These are phyloP conservation scores for Scedosporium minutisporum DNA, from an alignment of 2,329 filamentous ascomycete species.

Conservation along the genomic window DNA sequence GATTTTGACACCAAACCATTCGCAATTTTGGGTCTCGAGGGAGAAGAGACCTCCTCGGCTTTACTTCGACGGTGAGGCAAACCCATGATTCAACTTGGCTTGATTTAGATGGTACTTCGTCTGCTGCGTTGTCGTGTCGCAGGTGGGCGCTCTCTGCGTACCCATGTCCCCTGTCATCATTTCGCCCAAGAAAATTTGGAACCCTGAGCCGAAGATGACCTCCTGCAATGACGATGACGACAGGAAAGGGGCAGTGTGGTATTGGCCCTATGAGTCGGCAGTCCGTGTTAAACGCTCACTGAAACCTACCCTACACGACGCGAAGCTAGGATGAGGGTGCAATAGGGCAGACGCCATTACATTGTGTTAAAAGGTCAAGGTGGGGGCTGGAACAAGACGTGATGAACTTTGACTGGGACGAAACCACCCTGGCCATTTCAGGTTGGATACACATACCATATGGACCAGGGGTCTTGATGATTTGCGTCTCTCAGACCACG, in stretches of 20 bases:
- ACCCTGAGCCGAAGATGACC: not conserved
- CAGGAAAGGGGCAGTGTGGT: not conserved
- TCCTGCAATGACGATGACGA: not conserved
- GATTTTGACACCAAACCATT: no score
- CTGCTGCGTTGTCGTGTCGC: not conserved
- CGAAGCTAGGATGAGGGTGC: no score
- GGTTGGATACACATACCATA: not conserved
- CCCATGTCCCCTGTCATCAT: not conserved
- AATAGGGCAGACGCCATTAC: no score
- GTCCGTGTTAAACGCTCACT: not conserved
- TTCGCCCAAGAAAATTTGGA: not conserved
- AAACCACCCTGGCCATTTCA: no score
- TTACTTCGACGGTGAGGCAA: not conserved
- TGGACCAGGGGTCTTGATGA: not conserved
- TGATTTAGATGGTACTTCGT: not conserved
- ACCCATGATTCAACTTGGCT: not conserved
- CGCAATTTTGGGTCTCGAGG: no score
- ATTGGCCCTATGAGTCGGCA: not conserved
- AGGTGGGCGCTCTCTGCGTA: not conserved
- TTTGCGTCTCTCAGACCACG: not conserved
- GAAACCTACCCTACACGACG: not conserved
- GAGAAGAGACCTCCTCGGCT: not conserved
- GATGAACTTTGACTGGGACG: no score
- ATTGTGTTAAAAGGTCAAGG: no score
- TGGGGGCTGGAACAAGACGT: no score